Evolutionary conservation across 192 early-diverging fungal species (phyloP).

Genomic region (Podila horticola): DNA sequence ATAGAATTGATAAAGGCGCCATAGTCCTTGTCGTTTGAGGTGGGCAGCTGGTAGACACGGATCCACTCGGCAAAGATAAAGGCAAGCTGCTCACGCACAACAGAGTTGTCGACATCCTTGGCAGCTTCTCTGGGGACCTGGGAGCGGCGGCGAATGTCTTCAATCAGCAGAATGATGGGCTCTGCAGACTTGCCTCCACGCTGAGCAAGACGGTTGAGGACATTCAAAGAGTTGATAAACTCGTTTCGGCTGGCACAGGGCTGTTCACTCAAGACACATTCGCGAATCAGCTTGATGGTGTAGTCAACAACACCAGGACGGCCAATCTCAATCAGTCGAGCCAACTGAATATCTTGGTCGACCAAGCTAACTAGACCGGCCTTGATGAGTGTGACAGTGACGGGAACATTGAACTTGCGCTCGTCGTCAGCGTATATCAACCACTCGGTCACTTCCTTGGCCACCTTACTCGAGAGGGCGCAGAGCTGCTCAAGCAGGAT

Average conservation of each 20-base stretch:
- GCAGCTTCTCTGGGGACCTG: constrained; percentile 49
- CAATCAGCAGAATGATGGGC: constrained; percentile 56
- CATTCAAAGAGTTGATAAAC: constrained; percentile 79
- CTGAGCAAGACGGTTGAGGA: constrained; percentile 71
- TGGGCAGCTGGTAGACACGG: constrained; percentile 73
- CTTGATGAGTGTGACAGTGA: constrained; percentile 84
- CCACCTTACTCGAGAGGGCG: constrained; percentile 82
- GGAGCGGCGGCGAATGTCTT: constrained; percentile 61
- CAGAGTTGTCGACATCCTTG: constrained; percentile 61
- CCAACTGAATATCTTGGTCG: constrained; percentile 93
- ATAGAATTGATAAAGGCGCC: constrained; percentile 75
- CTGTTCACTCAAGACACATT: constrained; percentile 70
- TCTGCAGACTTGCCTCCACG: constrained; percentile 67
- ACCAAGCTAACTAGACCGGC: constrained; percentile 77
- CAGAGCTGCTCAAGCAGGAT: constrained; percentile 86
- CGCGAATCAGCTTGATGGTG: constrained; percentile 77
- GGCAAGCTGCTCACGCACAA: constrained; percentile 68
- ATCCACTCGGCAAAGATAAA: constrained; percentile 87
- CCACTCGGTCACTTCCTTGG: constrained; percentile 91
- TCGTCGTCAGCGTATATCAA: constrained; percentile 95
- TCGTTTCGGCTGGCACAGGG: constrained; percentile 63
- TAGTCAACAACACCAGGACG: constrained; percentile 79
- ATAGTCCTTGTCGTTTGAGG: constrained; percentile 76
- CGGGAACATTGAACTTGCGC: constrained; percentile 90
- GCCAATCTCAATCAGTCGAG: constrained; percentile 82